A percentile compares a stretch with the other conserved stretches of the same genome.
Conservation (phyloP, 2,329 filamentous ascomycete genomes). For the Cladorrhinum sp. region DNA sequence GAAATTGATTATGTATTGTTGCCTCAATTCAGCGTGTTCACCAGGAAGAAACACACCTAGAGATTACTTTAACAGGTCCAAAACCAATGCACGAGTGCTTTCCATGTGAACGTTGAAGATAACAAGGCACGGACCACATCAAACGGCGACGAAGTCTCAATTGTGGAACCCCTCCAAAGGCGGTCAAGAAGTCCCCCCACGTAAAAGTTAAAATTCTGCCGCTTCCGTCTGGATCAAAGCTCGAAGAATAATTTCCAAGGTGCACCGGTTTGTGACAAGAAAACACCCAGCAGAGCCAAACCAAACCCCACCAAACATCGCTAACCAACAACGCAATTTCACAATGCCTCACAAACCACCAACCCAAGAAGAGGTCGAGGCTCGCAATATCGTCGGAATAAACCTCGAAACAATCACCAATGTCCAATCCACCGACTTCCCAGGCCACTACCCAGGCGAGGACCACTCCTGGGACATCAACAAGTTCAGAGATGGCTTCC, state of each 20-base stretch:
- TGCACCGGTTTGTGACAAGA: constrained; percentile 1
- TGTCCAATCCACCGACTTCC: constrained; percentile 86
- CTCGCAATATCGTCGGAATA: constrained; percentile 76
- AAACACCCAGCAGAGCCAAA: constrained; percentile 7
- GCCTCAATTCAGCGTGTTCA: no score
- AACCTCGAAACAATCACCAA: constrained; percentile 88
- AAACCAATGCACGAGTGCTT: no score
- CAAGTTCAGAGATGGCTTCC: constrained; percentile 40
- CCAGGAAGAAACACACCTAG: no score
- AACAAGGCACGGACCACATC: neutral
- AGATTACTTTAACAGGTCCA: no score
- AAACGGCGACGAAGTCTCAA: neutral
- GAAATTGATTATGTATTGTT: no score
- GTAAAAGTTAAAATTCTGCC: constrained; percentile 28
- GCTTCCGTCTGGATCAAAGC: constrained; percentile 9
- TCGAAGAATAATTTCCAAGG: constrained; percentile 22
- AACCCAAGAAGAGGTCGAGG: constrained; percentile 55
- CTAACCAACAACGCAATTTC: neutral
- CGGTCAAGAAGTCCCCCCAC: constrained; percentile 24
- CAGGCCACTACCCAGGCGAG: constrained; percentile 85
- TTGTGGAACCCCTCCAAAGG: constrained; percentile 13
- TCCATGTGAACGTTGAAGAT: no score
- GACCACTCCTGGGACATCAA: constrained; percentile 54
- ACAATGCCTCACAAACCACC: constrained; percentile 39
- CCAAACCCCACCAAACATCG: constrained; percentile 8